Evolutionary conservation across 2,329 filamentous ascomycete genomes (phyloP).

Genomic region (Cryphonectria nitschkei): DNA sequence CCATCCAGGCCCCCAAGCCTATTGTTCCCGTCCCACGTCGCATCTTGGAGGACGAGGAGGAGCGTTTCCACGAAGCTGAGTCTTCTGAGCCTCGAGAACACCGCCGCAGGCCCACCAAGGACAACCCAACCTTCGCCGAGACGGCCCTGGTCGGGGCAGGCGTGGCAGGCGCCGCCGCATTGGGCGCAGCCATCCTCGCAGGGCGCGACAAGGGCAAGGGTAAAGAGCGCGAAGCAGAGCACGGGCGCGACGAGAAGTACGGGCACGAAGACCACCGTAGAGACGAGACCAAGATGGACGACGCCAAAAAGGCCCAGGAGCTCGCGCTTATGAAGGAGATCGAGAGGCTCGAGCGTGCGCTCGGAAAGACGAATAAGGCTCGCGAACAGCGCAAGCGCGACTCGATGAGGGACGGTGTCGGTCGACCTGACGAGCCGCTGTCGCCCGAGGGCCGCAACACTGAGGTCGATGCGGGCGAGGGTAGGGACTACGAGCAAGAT

Average conservation of each 20-base stretch:
- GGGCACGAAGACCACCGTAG: slow-evolving; percentile 33
- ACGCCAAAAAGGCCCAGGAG: slow-evolving; percentile 34
- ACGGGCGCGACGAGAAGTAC: slow-evolving; percentile 33
- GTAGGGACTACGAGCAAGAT: slow-evolving; percentile 38
- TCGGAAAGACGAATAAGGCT: slow-evolving; percentile 33
- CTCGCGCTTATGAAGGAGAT: slow-evolving; percentile 29
- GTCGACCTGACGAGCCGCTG: not conserved
- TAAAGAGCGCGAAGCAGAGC: slow-evolving; percentile 32
- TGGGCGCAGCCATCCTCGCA: slow-evolving; percentile 49
- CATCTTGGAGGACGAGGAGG: slow-evolving; percentile 61
- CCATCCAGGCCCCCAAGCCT: slow-evolving; percentile 85
- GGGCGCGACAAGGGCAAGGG: slow-evolving; percentile 39
- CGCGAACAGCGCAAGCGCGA: slow-evolving; percentile 31
- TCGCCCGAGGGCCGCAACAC: not conserved
- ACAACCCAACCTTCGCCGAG: slow-evolving; percentile 44
- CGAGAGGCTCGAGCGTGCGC: slow-evolving; percentile 24
- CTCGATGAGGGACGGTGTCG: slow-evolving; percentile 23
- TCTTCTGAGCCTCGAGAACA: slow-evolving; percentile 39
- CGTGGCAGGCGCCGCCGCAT: slow-evolving; percentile 53
- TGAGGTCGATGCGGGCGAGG: slow-evolving; percentile 34
- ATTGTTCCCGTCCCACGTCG: slow-evolving; percentile 71
- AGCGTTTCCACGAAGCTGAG: slow-evolving; percentile 44
- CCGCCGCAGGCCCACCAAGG: slow-evolving; percentile 30
- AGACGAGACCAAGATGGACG: slow-evolving; percentile 29
- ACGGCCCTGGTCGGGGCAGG: slow-evolving; percentile 53